Evolutionary conservation across 257 asterid species (phyloP).

Genomic region (Primulina huaijiensis): DNA sequence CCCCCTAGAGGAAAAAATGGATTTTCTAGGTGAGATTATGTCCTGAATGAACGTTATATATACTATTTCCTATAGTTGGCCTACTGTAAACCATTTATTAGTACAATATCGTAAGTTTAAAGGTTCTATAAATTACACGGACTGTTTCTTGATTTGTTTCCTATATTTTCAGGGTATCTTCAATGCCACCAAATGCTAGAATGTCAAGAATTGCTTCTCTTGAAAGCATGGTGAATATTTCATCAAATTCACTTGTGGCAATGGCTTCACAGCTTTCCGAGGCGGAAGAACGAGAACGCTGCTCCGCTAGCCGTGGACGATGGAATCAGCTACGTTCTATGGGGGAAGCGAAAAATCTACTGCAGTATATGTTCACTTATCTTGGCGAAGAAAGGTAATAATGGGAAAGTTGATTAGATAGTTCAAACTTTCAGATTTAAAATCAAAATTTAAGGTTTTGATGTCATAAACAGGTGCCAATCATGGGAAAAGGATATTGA

Average conservation of each 20-base stretch:
- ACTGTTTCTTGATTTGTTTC: constrained; percentile 12
- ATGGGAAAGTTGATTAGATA: background rate
- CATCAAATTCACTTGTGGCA: constrained; percentile 91
- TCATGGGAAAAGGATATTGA: constrained; percentile 84
- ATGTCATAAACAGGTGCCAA: constrained; percentile 59
- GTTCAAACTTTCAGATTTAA: background rate
- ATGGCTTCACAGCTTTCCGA: constrained; percentile 99
- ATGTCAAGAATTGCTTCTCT: constrained; percentile 92
- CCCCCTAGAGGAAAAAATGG: constrained; percentile 95
- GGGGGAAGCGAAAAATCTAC: constrained; percentile 89
- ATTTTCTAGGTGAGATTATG: constrained; percentile 54
- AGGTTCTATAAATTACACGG: background rate
- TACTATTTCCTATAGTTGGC: background rate
- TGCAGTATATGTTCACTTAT: constrained; percentile 81
- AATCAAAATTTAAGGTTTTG: constrained; percentile 14
- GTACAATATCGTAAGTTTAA: constrained; percentile 1
- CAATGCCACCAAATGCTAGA: constrained; percentile 91
- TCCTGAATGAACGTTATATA: background rate
- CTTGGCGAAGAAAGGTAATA: constrained; percentile 86
- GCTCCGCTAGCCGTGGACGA: constrained; percentile 73
- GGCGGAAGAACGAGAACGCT: constrained; percentile 97
- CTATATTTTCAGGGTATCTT: constrained; percentile 63
- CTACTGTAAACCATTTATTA: background rate
- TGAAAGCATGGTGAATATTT: constrained; percentile 87
- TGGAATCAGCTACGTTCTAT: constrained; percentile 97